phyloP scores from a whole-genome alignment of 2,329 filamentous ascomycete genomes.

The Exophiala sp. region DNA sequence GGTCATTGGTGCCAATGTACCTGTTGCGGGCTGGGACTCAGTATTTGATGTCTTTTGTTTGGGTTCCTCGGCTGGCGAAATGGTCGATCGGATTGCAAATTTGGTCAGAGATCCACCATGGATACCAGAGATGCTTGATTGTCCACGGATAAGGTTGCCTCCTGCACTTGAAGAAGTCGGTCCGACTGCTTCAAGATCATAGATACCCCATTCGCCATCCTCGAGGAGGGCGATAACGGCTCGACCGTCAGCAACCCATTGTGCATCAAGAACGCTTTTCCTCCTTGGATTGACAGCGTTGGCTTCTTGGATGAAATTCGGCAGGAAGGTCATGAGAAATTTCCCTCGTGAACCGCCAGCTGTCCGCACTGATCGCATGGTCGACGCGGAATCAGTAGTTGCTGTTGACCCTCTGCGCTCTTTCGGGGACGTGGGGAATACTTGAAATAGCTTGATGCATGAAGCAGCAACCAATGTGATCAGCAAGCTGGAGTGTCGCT shows the following conservation, averaged over 20 bases:
- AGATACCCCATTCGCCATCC: slow-evolving; percentile 49
- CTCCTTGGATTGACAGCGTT: slow-evolving; percentile 31
- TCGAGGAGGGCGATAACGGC: slow-evolving; percentile 44
- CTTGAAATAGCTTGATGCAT: slow-evolving; percentile 56
- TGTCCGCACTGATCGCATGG: slow-evolving; percentile 10
- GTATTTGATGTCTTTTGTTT: slow-evolving; percentile 17
- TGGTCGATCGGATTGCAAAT: slow-evolving; percentile 36
- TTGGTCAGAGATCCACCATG: slow-evolving; percentile 39
- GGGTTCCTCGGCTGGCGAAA: slow-evolving; percentile 8
- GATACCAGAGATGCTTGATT: slow-evolving; percentile 38
- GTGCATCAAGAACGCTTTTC: slow-evolving; percentile 44
- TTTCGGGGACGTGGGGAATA: slow-evolving; percentile 40
- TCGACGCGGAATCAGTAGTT: slow-evolving; percentile 31
- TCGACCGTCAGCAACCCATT: slow-evolving; percentile 45
- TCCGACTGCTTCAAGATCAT: slow-evolving; percentile 47
- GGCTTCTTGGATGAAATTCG: slow-evolving; percentile 37
- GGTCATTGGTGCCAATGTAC: slow-evolving; percentile 44
- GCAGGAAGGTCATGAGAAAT: slow-evolving; percentile 44
- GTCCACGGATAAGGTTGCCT: slow-evolving; percentile 39
- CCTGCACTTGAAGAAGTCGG: slow-evolving; percentile 33
- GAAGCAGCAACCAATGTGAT: slow-evolving; percentile 52
- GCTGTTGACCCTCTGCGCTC: slow-evolving; percentile 33
- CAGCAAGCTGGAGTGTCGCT: slow-evolving; percentile 53
- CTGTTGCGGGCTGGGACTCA: slow-evolving; percentile 12
- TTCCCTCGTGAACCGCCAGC: slow-evolving; percentile 36